Percentiles rank a stretch among this genome's conserved stretches.
Evolutionary conservation across 768 basidiomycete genomes (phyloP).

Genomic region (Hydnomerulius pinastri): DNA sequence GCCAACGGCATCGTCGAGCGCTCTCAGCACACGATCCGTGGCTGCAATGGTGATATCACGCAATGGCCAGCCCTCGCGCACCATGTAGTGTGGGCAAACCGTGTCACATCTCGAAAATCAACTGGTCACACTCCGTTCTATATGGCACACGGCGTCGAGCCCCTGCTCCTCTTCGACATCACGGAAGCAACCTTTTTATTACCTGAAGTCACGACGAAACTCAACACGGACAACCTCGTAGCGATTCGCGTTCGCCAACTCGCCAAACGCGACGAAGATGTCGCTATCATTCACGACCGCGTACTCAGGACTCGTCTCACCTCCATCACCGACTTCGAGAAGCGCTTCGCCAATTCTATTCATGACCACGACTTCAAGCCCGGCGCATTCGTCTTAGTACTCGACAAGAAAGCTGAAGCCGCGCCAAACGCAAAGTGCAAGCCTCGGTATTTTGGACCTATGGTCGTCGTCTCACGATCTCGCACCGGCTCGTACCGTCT

Average conservation of each 20-base stretch:
- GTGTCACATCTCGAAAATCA: conserved; percentile 17
- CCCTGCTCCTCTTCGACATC: conserved; percentile 29
- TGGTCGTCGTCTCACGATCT: not conserved
- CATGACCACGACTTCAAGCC: conserved; percentile 26
- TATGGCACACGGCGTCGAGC: conserved; percentile 24
- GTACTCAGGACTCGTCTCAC: conserved; percentile 2
- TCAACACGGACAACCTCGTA: conserved; percentile 28
- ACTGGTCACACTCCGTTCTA: conserved; percentile 26
- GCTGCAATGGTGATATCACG: too few relatives aligned
- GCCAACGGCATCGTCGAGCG: too few relatives aligned
- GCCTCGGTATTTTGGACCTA: not conserved
- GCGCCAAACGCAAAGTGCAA: not conserved
- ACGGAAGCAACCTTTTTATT: conserved; percentile 32
- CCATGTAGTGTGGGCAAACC: too few relatives aligned
- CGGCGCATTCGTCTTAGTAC: conserved; percentile 31
- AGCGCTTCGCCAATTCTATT: conserved; percentile 16
- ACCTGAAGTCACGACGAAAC: too few relatives aligned
- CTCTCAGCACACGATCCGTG: too few relatives aligned
- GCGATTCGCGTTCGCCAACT: conserved; percentile 25
- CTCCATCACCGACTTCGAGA: conserved; percentile 15
- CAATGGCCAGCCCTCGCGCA: too few relatives aligned
- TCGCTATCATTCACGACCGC: conserved; percentile 6
- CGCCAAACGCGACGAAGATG: conserved; percentile 16
- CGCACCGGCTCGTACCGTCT: conserved; percentile 8
- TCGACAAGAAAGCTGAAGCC: conserved; percentile 26